Percentiles rank a stretch among this genome's conserved stretches.
These are phyloP conservation scores for Trichoderma citrinoviride DNA, from an alignment of 2,329 filamentous ascomycete genomes.

Conservation along the genomic window DNA sequence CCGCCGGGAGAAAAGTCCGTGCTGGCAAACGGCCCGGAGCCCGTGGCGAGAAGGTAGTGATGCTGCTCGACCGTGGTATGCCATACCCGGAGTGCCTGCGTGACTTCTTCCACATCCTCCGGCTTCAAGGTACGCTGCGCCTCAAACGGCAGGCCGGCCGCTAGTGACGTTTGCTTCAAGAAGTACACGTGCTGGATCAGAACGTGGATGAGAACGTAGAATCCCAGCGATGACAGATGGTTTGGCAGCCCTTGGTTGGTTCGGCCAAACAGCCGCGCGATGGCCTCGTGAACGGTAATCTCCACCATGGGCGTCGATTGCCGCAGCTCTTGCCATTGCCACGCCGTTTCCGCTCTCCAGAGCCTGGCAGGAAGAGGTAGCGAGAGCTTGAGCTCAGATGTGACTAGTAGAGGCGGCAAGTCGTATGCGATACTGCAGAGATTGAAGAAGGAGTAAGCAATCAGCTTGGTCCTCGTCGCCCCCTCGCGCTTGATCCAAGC, in stretches of 20 bases:
- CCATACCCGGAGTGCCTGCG: constrained; percentile 56
- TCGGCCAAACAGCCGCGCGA: constrained; percentile 54
- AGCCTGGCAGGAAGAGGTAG: constrained; percentile 55
- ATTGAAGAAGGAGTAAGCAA: constrained; percentile 62
- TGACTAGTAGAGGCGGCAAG: constrained; percentile 56
- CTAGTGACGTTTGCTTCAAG: constrained; percentile 60
- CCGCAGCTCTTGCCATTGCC: constrained; percentile 59
- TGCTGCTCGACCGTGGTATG: constrained; percentile 57
- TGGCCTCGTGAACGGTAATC: constrained; percentile 55
- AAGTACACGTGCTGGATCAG: constrained; percentile 71
- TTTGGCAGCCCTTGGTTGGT: constrained; percentile 47
- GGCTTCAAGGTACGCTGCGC: constrained; percentile 49
- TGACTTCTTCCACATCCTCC: constrained; percentile 56
- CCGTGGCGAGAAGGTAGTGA: constrained; percentile 50
- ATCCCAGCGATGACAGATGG: constrained; percentile 59
- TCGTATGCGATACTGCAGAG: constrained; percentile 62
- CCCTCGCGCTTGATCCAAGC: constrained; percentile 58
- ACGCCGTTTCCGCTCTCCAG: constrained; percentile 56
- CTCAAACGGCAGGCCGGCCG: constrained; percentile 48
- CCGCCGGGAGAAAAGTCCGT: constrained; percentile 55
- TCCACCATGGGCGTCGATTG: constrained; percentile 51
- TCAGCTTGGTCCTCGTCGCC: constrained; percentile 56
- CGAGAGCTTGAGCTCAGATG: constrained; percentile 55
- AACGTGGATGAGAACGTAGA: constrained; percentile 70
- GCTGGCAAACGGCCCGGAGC: constrained; percentile 45